Evolutionary conservation across 2,329 filamentous ascomycete species (phyloP).

Genomic region (Claviceps sp.): DNA sequence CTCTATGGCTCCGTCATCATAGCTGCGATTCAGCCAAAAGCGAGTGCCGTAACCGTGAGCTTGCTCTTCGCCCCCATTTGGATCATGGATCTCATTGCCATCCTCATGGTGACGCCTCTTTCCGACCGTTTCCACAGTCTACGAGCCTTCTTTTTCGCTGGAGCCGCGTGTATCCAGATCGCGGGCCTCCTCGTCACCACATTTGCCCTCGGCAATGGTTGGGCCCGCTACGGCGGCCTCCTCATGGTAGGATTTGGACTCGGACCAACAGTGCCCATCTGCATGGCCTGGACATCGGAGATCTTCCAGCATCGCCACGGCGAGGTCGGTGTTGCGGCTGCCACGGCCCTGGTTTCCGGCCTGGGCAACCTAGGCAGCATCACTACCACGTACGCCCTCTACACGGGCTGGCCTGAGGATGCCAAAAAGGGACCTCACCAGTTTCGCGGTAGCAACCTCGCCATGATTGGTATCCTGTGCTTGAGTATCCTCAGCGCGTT

Average conservation of each 20-base stretch:
- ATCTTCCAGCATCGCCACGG: conserved; percentile 83
- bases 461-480: conserved; percentile 76
- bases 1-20: conserved; percentile 84
- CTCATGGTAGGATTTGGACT: conserved; percentile 83
- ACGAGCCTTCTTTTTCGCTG: conserved; percentile 69
- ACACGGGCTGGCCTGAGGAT: conserved; percentile 75
- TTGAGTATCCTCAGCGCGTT: conserved; percentile 62
- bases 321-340: conserved; percentile 80
- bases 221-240: conserved; percentile 80
- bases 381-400: conserved; percentile 77
- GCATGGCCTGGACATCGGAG: conserved; percentile 87
- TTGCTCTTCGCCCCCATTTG: conserved; percentile 83
- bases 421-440: conserved; percentile 51
- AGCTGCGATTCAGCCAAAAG: conserved; percentile 56
- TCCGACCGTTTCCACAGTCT: conserved; percentile 76
- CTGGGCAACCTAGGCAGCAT: conserved; percentile 79
- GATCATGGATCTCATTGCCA: conserved; percentile 85
- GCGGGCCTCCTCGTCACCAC: conserved; percentile 67
- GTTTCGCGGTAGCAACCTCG: conserved; percentile 72
- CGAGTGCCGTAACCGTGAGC: conserved; percentile 64
- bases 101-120: conserved; percentile 71
- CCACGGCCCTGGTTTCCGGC: conserved; percentile 73
- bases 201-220: conserved; percentile 56
- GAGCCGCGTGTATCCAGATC: conserved; percentile 66
- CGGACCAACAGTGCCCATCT: conserved; percentile 80